Conservation (phyloP, 306 rosid genomes). For the Nissolia schottii region DNA sequence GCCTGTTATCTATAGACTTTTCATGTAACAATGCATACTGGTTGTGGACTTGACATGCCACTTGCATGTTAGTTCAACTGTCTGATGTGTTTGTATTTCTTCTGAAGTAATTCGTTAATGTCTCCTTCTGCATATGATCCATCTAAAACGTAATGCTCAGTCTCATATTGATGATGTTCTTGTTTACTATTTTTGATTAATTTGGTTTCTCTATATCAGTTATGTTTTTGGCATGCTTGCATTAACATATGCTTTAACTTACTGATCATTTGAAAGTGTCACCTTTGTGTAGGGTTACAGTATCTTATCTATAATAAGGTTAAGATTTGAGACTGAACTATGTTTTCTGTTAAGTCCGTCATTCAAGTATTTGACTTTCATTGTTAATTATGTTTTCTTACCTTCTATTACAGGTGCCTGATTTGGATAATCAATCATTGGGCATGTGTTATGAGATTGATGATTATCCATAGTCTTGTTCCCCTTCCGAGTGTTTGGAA, state of each 20-base stretch:
- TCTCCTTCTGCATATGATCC: not conserved
- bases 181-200: not conserved
- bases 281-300: not conserved
- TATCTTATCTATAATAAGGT: not conserved
- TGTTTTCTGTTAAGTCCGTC: not conserved
- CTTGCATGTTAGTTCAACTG: not conserved
- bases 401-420: conserved; percentile 29
- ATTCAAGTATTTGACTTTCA: not conserved
- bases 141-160: not conserved
- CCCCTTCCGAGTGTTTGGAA: conserved; percentile 5
- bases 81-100: not conserved
- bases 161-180: not conserved
- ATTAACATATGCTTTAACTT: not conserved
- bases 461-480: not conserved
- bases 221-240: not conserved
- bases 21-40: not conserved
- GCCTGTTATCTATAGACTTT: not conserved
- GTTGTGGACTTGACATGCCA: not conserved
- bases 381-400: not conserved
- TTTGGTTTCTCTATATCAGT: not conserved
- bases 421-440: conserved; percentile 17
- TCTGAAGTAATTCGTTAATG: not conserved
- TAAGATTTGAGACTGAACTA: not conserved
- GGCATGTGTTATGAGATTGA: conserved; percentile 17
- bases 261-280: not conserved